Base-by-base conservation (phyloP, 306 rosid genomes). In the Fragaria iinumae region DNA sequence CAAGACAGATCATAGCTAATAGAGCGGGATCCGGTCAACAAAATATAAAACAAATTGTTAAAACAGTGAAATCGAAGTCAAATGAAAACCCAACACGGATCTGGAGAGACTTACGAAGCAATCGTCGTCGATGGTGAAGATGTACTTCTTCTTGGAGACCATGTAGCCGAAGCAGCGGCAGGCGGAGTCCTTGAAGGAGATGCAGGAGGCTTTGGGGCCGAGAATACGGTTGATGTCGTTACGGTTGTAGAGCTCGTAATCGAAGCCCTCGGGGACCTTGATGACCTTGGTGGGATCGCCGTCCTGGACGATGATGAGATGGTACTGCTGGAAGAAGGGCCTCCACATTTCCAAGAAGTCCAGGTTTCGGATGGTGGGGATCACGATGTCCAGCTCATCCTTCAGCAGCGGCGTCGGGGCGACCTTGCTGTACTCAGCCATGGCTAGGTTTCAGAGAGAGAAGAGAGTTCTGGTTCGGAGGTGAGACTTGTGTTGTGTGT, bases 181-280 rank as follows among this genome's bases (percentile, higher is more conserved):
- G 50, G 96, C 93, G 56, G 96, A 89, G 81, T 93, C 97, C 84
- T 93, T 93, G 84, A 90, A 89, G 69, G 97, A 93, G 75, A 93
- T 93, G 81, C 97, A 93, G 5, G 90, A 81, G 5, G 90, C 87
- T 52, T 80, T 87, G 18, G 92, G 78, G 11, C 96, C 97, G 20
- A 90, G 73, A 53, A 93, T 83, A 6, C 86, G 78, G 74, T 86
- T 79, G 32, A 93, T 87, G 50, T 93, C 92, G 44, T 83, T 79
- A 2, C 92, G 85, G 36, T 90, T 93, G 65, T 89, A 87, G n/a
- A 90, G 93, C 45, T 90, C 91, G 38, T 89, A 89, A 14, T 89
- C 91, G 36, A 87, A 93, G 2, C 97, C 96, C 63, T 84, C 76
- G 0, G 96, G 97, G 62, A 93, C 97, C 49, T 81, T 86, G 70